Evolutionary conservation across 192 early-diverging fungal species (phyloP), one percentile per base, ranked within the genome.

Genomic region (Jimgerdemannia lactiflua): DNA sequence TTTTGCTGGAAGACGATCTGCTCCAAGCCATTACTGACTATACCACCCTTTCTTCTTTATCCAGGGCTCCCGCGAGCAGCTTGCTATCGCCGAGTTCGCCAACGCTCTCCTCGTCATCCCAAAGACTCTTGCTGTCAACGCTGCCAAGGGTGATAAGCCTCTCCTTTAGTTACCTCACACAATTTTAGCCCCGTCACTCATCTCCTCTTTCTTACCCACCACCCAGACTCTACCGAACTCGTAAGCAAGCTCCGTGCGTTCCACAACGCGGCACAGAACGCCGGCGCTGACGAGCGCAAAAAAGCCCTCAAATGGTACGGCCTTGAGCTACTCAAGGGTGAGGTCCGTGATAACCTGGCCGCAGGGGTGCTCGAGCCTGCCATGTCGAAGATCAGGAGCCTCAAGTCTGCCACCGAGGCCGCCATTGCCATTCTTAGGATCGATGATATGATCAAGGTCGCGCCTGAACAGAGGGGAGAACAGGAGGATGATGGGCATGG

Each of bases 341-440:
- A 91, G 74, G 84, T 96, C 40, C 89, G 98, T 40, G 95, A 99
- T 77, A 99, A 98, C 84, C 84, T 98, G 70, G 85, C 89, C 66
- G 94, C 96, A 20, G 98, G 98, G 59, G 95, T 99, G 3, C 86
- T 99, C 74, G 98, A 99, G 79, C 98, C 98, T 17, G 94, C 96
- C 64, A 95, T 99, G 91, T 95, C 94, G 78, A 99, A 99, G 86
- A 93, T 99, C 84, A 98, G 96, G 88, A 94, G 93, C 68, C 87
- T 99, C 74, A 97, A 98, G 85, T 94, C 95, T 17, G 98, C 98
- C 20, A 99, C 98, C 17, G 98, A 99, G 84, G 97, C 98, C 64
- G 98, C 98, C 41, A 94, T 99, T 80, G 94, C 96, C 75, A 93
- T 99, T 78, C 87, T 99, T 74, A 89, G 98, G 75, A 98, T 99